Evolutionary conservation across 1,284 basidiomycete species (phyloP).

Genomic region (Leccinum subatratum): DNA sequence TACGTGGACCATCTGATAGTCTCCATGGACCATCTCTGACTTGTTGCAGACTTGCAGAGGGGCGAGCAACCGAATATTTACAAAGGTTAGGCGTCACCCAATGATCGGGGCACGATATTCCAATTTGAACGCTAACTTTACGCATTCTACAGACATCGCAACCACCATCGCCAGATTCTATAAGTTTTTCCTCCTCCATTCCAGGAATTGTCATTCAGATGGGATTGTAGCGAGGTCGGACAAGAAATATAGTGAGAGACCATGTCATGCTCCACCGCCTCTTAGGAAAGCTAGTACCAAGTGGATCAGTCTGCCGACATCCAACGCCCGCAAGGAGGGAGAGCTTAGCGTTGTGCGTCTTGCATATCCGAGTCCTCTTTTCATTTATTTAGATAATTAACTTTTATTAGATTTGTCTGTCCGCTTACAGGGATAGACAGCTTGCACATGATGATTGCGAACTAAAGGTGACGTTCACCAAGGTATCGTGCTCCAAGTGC

Average conservation of each 20-base stretch:
- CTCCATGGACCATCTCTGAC: background rate
- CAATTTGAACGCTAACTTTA: background rate
- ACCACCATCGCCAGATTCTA: conserved; percentile 7
- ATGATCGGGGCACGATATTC: background rate
- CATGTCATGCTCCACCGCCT: background rate
- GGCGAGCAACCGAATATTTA: conserved; percentile 15
- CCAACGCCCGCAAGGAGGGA: conserved; percentile 6
- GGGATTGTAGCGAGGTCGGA: conserved; percentile 13
- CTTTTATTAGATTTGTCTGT: conserved; percentile 24
- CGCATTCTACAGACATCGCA: conserved; percentile 8
- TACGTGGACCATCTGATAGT: background rate
- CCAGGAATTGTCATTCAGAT: background rate
- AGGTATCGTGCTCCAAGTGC: conserved; percentile 14
- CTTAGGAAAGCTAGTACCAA: conserved; percentile 10
- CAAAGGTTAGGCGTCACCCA: background rate
- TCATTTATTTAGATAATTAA: background rate
- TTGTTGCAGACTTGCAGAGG: conserved; percentile 19
- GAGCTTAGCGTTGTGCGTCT: conserved; percentile 21
- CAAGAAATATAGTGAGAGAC: conserved; percentile 1
- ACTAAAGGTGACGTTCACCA: conserved; percentile 26
- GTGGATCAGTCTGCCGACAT: conserved; percentile 6
- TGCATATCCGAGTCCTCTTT: background rate
- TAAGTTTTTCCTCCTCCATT: conserved; percentile 6
- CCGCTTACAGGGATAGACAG: conserved; percentile 21
- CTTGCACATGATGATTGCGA: conserved; percentile 1